Evolutionary conservation across 1,139 yeast genomes (phyloP).

Genomic region (Nakaseomyces bracarensis): DNA sequence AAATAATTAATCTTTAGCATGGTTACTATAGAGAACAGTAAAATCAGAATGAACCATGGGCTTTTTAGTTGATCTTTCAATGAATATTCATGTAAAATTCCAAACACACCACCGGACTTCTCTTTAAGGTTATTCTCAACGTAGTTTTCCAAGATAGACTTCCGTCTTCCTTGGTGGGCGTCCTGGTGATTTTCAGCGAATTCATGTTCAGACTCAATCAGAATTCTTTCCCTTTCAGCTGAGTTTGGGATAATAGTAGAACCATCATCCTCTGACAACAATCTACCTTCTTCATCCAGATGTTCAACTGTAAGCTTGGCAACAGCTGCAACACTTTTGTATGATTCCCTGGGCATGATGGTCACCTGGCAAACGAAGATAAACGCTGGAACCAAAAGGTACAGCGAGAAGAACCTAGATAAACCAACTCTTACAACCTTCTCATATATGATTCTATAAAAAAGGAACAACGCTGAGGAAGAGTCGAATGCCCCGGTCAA

Average conservation of each 20-base stretch:
- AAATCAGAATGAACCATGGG: conserved; percentile 74
- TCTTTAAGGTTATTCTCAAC: conserved; percentile 46
- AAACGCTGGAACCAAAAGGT: conserved; percentile 64
- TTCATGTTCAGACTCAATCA: conserved; percentile 20
- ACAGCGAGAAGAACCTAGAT: conserved; percentile 52
- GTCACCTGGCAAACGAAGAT: conserved; percentile 63
- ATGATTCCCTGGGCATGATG: conserved; percentile 72
- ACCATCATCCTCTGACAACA: conserved; percentile 31
- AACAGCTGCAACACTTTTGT: conserved; percentile 49
- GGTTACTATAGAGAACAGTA: conserved; percentile 70
- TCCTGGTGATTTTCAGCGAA: conserved; percentile 7
- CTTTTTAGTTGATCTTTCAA: conserved; percentile 58
- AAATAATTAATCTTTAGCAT: conserved; percentile 88
- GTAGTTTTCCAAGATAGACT: conserved; percentile 56
- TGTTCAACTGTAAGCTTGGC: conserved; percentile 65
- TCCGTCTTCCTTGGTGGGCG: conserved; percentile 18
- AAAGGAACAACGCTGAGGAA: conserved; percentile 61
- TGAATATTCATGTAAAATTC: conserved; percentile 64
- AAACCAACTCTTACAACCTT: conserved; percentile 36
- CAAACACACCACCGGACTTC: conserved; percentile 70
- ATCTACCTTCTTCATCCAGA: conserved; percentile 45
- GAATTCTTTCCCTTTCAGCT: conserved; percentile 19
- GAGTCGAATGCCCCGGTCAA: conserved; percentile 75
- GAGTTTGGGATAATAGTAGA: conserved; percentile 25
- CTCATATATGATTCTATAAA: conserved; percentile 58